These are phyloP conservation scores for Crinitomyces ghanaensis DNA, from an alignment of 805 yeast species.

Conservation along the genomic window DNA sequence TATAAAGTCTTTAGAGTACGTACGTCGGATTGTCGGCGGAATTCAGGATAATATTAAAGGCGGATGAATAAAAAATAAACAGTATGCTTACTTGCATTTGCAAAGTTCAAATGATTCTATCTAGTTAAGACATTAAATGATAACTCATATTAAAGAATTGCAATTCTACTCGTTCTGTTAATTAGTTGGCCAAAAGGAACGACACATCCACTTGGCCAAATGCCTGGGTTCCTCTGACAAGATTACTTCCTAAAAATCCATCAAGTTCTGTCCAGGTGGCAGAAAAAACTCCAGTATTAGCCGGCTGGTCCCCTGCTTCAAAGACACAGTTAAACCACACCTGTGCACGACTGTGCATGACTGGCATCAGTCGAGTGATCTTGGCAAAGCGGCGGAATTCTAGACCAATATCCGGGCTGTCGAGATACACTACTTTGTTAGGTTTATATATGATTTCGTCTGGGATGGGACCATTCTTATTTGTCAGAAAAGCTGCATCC, in stretches of 20 bases:
- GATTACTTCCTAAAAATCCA: slow-evolving; percentile 53
- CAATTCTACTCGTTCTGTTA: background rate
- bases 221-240: slow-evolving; percentile 39
- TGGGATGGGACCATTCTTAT: no score
- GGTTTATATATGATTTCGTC: no score
- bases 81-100: background rate
- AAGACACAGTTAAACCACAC: slow-evolving; percentile 36
- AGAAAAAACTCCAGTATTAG: slow-evolving; percentile 12
- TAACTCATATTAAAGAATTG: background rate
- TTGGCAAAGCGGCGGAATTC: slow-evolving; percentile 15
- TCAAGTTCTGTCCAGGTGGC: slow-evolving; percentile 45
- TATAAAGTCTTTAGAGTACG: slow-evolving; percentile 31
- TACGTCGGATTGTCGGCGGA: slow-evolving; percentile 40
- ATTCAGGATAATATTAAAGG: slow-evolving; percentile 43
- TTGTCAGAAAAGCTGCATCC: no score
- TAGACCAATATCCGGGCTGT: slow-evolving; percentile 13
- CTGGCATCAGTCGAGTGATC: slow-evolving; percentile 1
- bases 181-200: background rate
- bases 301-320: slow-evolving; percentile 26
- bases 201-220: slow-evolving; percentile 34
- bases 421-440: no score
- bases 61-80: slow-evolving; percentile 28
- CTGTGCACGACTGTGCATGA: slow-evolving; percentile 20
- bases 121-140: background rate
- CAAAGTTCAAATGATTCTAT: background rate